Conservation (phyloP, 495 filamentous ascomycete genomes). For the Xylaria scruposa region DNA sequence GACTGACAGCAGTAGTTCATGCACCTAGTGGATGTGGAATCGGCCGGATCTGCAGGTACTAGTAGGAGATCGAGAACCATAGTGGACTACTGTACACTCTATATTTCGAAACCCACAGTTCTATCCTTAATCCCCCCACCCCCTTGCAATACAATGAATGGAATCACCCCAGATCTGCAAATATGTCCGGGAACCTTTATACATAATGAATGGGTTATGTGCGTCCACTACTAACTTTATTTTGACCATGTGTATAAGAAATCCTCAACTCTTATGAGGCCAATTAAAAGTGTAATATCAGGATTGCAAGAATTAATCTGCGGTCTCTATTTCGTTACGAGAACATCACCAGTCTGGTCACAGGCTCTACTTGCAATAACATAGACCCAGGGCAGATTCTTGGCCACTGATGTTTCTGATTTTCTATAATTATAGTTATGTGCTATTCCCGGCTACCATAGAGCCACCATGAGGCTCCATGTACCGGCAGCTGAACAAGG, state of each 20-base stretch:
- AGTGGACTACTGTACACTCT: neutral
- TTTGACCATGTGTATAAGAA: neutral
- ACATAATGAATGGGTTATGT: neutral
- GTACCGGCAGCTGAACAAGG: slow-evolving; percentile 1
- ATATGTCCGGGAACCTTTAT: neutral
- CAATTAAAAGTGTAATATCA: neutral
- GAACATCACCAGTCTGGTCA: neutral
- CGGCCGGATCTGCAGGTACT: slow-evolving; percentile 3
- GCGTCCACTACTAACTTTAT: neutral
- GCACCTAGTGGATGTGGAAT: slow-evolving; percentile 1
- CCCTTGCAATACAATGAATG: neutral
- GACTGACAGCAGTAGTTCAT: neutral
- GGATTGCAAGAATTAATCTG: neutral
- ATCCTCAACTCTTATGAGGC: neutral
- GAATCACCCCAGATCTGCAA: neutral
- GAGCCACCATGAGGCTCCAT: neutral
- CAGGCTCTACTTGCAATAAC: neutral
- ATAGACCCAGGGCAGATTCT: neutral
- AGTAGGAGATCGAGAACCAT: neutral
- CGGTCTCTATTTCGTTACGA: neutral
- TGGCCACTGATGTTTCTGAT: neutral
- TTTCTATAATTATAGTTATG: slow-evolving; percentile 8
- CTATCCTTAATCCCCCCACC: neutral
- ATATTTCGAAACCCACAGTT: neutral
- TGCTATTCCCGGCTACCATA: neutral